Conservation (phyloP, 225 moss, liverwort and hornwort genomes). For the Rhytidiadelphus loreus region DNA sequence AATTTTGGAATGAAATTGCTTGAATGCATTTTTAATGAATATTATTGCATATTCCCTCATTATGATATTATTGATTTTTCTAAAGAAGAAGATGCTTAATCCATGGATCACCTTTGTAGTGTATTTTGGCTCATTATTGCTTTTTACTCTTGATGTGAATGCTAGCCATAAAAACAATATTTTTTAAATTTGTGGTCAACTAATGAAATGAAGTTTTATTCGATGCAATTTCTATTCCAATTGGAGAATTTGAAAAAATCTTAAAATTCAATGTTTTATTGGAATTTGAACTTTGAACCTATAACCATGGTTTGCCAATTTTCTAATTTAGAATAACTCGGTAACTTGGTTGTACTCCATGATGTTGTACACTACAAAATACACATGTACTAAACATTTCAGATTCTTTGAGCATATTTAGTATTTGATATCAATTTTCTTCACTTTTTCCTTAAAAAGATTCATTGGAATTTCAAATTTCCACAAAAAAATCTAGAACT, state of each 20-base stretch:
- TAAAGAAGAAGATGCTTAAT: neutral
- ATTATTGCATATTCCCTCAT: neutral
- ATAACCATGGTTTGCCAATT: neutral
- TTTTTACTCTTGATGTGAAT: neutral
- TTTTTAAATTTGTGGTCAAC: neutral
- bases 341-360: neutral
- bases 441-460: too few relatives aligned
- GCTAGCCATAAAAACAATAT: neutral
- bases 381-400: rapidly evolving
- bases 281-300: rapidly evolving
- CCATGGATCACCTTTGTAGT: rapidly evolving
- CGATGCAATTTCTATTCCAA: rapidly evolving
- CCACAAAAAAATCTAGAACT: neutral
- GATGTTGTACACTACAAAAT: neutral
- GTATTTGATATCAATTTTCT: neutral
- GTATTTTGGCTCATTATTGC: neutral
- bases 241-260: neutral
- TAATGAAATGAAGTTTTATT: neutral
- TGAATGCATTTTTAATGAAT: neutral
- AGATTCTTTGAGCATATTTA: neutral
- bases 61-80: neutral
- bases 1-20: neutral
- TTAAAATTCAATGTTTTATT: neutral
- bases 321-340: rapidly evolving
- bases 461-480: rapidly evolving